phyloP scores from a whole-genome alignment of 225 moss, liverwort and hornwort genomes.

The Thuidium tamariscinum region DNA sequence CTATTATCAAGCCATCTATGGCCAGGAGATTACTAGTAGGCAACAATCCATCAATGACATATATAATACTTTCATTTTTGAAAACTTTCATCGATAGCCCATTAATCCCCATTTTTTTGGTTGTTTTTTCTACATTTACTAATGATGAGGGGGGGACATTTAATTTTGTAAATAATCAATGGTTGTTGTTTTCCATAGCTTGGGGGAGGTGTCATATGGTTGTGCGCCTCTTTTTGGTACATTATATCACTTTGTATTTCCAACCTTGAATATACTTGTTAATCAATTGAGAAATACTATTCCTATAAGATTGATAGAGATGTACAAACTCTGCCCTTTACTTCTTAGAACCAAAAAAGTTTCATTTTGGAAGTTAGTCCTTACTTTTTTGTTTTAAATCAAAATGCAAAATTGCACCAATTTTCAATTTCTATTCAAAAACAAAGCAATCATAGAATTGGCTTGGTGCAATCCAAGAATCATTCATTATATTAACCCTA shows the following conservation, averaged over 20 bases:
- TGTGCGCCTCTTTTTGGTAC: too few species aligned
- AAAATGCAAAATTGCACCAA: not conserved
- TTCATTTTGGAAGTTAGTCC: not conserved
- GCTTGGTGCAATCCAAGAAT: not conserved
- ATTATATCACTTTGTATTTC: not conserved
- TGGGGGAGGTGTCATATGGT: too few species aligned
- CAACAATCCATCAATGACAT: too few species aligned
- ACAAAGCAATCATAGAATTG: not conserved
- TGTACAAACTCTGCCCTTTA: not conserved
- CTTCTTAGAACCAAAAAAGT: not conserved
- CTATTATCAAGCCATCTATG: too few species aligned
- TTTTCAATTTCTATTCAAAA: not conserved
- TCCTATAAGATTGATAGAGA: accelerated
- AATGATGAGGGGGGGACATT: too few species aligned
- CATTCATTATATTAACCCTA: not conserved
- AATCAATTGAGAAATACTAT: not conserved
- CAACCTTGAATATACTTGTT: not conserved
- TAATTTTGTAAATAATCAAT: too few species aligned
- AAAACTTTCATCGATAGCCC: too few species aligned
- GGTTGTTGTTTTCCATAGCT: too few species aligned
- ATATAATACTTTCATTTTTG: too few species aligned
- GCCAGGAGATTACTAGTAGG: too few species aligned
- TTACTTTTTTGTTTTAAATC: not conserved
- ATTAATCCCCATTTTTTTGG: too few species aligned
- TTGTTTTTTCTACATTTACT: too few species aligned